Percentiles rank a stretch among this genome's conserved stretches.
Conservation (phyloP, 179 eudicot species). For the Actinidia chinensis region DNA sequence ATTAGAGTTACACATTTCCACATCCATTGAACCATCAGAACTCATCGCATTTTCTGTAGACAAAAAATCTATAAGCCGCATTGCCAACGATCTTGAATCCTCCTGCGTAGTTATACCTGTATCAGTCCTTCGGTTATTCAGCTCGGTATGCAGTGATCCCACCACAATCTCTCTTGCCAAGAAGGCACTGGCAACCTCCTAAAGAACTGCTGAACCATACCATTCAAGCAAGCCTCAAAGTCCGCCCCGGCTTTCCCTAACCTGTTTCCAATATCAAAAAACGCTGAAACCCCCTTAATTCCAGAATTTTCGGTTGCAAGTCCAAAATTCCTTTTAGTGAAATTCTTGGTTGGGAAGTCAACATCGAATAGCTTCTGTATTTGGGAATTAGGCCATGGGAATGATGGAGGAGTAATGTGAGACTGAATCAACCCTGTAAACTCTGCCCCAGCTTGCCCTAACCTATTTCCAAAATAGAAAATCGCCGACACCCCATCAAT, state of each 20-base stretch:
- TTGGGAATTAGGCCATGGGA: conserved; percentile 68
- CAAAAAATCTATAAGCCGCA: conserved; percentile 56
- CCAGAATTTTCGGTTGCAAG: conserved; percentile 47
- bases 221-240: conserved; percentile 71
- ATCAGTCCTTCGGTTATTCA: conserved; percentile 33
- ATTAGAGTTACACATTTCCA: conserved; percentile 52
- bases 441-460: conserved; percentile 85
- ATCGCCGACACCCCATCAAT: conserved; percentile 64
- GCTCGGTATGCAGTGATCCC: conserved; percentile 36
- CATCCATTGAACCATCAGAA: conserved; percentile 40
- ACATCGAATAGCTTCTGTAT: conserved; percentile 59
- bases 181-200: conserved; percentile 49
- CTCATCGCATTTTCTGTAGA: conserved; percentile 42
- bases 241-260: conserved; percentile 88
- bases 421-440: conserved; percentile 78
- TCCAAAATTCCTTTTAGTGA: conserved; percentile 56
- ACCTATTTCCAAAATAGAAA: conserved; percentile 67
- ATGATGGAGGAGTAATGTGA: conserved; percentile 65
- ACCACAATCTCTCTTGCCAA: conserved; percentile 45
- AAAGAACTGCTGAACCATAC: conserved; percentile 74
- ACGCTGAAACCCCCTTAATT: conserved; percentile 60
- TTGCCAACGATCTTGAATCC: conserved; percentile 69
- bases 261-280: conserved; percentile 75
- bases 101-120: conserved; percentile 44
- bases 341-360: conserved; percentile 62